Percentiles rank a stretch among this genome's conserved stretches.
Conservation (phyloP, 2,329 filamentous ascomycete species). For the Neonectria punicea region DNA sequence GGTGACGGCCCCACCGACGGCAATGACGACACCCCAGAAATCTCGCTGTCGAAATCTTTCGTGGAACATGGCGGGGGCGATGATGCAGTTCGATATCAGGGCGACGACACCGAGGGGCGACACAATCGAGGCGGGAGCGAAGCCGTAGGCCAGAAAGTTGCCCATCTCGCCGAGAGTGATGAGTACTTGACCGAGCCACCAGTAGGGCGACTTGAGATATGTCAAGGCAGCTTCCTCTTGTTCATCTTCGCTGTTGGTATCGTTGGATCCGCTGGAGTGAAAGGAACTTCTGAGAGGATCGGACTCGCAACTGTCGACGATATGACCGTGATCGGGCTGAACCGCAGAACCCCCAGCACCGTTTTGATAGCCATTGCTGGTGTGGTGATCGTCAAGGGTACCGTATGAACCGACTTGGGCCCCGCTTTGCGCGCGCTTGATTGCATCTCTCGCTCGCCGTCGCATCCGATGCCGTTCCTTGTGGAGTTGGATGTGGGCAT, state of each 20-base stretch:
- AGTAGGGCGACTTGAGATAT: conserved; percentile 92
- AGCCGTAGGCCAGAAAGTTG: conserved; percentile 97
- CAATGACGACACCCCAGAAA: conserved; percentile 87
- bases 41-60: conserved; percentile 88
- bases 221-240: conserved; percentile 64
- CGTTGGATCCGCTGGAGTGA: conserved; percentile 51
- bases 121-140: conserved; percentile 96
- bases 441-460: conserved; percentile 63
- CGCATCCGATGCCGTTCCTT: conserved; percentile 72
- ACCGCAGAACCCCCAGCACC: conserved; percentile 20
- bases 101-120: conserved; percentile 97
- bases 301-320: conserved; percentile 54
- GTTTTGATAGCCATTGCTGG: conserved; percentile 38
- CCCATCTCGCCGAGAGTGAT: conserved; percentile 95
- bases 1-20: conserved; percentile 87
- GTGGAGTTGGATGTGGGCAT: conserved; percentile 88
- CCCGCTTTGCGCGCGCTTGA: conserved; percentile 56
- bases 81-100: conserved; percentile 94
- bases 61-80: conserved; percentile 93
- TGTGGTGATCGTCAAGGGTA: conserved; percentile 40
- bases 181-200: conserved; percentile 93
- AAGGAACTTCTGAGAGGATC: conserved; percentile 64
- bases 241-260: conserved; percentile 37
- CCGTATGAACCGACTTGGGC: conserved; percentile 48
- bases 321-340: conserved; percentile 46